A percentile compares a stretch with the other conserved stretches of the same genome.
Conservation (phyloP, 2,329 filamentous ascomycete species). For the Pseudogymnoascus sp. region DNA sequence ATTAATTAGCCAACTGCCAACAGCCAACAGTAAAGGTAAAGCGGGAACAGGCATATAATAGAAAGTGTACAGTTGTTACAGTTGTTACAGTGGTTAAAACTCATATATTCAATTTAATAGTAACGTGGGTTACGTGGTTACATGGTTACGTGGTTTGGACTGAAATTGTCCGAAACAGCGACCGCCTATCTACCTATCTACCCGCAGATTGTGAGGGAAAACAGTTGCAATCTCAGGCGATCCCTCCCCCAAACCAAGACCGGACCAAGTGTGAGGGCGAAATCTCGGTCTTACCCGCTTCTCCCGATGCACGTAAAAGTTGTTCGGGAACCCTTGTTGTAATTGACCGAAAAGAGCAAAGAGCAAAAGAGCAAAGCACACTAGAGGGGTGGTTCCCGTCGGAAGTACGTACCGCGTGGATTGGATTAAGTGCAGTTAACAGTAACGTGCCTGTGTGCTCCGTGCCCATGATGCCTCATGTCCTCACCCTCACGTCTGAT, state of each 20-base stretch:
- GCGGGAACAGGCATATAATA: not conserved
- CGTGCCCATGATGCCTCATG: not conserved
- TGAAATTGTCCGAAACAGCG: not conserved
- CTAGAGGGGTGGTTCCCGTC: not conserved
- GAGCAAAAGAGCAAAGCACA: not conserved
- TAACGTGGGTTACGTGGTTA: not conserved
- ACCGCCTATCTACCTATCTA: not conserved
- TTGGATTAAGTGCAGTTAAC: no score
- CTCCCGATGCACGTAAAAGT: not conserved
- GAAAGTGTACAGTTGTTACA: not conserved
- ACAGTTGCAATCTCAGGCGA: not conserved
- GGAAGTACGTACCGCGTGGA: not conserved
- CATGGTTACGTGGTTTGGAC: not conserved
- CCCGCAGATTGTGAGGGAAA: not conserved
- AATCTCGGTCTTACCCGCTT: conserved; percentile 1
- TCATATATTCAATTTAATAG: not conserved
- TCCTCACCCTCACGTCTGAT: not conserved
- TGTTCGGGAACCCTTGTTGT: not conserved
- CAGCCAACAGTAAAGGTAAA: not conserved
- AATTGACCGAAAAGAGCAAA: not conserved
- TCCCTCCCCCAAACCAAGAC: not conserved
- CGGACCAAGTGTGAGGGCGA: not conserved
- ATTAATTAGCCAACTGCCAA: not conserved
- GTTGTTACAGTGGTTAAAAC: not conserved
- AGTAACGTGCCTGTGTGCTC: no score